Base-by-base conservation (phyloP, 2,329 filamentous ascomycete species). In the Triangularia setosa region DNA sequence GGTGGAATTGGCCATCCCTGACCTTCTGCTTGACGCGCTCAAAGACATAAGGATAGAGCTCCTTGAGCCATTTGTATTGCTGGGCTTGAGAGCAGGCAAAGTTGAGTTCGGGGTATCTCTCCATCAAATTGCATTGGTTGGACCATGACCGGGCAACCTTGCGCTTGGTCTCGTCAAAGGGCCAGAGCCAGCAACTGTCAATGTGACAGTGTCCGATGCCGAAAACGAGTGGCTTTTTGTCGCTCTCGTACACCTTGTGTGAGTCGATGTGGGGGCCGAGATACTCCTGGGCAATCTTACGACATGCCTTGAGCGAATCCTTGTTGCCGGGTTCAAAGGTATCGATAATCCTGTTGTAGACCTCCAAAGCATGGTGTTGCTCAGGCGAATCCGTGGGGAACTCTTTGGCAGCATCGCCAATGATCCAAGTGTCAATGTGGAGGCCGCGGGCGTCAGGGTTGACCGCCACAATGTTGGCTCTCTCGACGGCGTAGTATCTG, bases 181-280 rank as follows among this genome's bases (percentile, higher is more conserved):
- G 95, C 95, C 95, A 99, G 35, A 99, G 83, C 95, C 95, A 99
- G 78, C 94, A 97, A 27, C 90, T 96, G 78, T 98, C 95, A 70
- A 99, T 99, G 77, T 99, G 95, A 71, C 95, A 99, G 76, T 99
- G 92, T 0, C 95, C 95, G 69, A 98, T 94, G 35, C 88, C 94
- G 71, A 87, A 95, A 3, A 98, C 91, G 65, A 96, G 83, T 1
- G 92, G 87, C 33, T 90, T 83, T 25, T 89, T 88, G 67, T 87
- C 89, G 58, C 83, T 87, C 48, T 92, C 84, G 73, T 98, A 99
- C 9, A 99, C 92, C 68, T 91, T 87, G 61, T 90, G 83, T 5
- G 91, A 93, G 75, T 97, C 90, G 56, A 96, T 87, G 63, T 90
- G 84, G 52, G 90, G 81, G 1, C 95, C 94, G 12, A 98, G 78